phyloP scores from a whole-genome alignment of 2,329 filamentous ascomycete species.

The Alternaria tenuissima region DNA sequence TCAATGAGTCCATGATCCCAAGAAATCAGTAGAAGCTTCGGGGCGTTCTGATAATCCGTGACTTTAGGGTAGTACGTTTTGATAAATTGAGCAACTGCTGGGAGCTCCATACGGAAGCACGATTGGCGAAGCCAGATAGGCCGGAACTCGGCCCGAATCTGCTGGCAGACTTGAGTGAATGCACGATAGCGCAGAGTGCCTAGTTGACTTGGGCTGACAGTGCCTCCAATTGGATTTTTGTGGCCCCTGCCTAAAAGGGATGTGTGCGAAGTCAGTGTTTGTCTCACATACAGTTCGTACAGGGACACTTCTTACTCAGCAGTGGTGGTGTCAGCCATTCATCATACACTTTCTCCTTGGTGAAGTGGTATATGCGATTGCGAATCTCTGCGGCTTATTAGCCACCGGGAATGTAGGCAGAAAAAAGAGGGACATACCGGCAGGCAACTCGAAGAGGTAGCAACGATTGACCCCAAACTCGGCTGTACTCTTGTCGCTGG shows the following conservation, averaged over 20 bases:
- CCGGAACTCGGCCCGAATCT: background rate
- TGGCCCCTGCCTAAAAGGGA: no score
- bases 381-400: background rate
- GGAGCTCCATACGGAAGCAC: background rate
- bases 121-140: background rate
- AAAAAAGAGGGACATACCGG: no score
- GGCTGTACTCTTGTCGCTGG: no score
- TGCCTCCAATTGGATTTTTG: background rate
- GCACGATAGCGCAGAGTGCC: background rate
- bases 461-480: no score
- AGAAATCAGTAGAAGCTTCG: background rate
- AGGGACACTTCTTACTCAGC: no score
- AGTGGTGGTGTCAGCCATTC: background rate
- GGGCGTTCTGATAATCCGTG: background rate
- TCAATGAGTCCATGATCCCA: background rate
- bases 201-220: background rate
- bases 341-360: background rate
- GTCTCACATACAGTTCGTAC: no score
- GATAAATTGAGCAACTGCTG: background rate
- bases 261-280: no score
- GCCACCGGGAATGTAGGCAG: background rate
- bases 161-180: slow-evolving; percentile 1
- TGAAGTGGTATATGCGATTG: slow-evolving; percentile 2
- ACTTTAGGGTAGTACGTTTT: background rate
- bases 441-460: no score